Base-by-base conservation (phyloP, 2,329 filamentous ascomycete genomes). In the Nemania sp. region DNA sequence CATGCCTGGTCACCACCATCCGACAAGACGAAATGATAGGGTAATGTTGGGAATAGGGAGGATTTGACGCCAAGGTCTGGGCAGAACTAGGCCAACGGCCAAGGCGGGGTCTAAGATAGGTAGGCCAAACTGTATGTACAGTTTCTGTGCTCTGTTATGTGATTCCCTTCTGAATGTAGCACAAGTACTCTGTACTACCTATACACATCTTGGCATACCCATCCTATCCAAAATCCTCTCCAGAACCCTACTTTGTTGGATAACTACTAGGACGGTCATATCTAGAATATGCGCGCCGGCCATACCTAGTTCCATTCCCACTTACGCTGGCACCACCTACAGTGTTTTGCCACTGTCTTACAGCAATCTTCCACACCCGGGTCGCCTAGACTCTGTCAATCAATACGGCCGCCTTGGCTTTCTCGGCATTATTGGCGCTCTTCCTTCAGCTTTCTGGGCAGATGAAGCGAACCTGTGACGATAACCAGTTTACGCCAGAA, bases 391-490 rank as follows among this genome's bases (percentile, higher is more conserved):
- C 57, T 60, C n/a, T 64, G 24, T 43, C 56, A 29, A 29, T 26
- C 32, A 58, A 56, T 64, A 52, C 52, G 66, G 22, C 62, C 51
- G 62, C 43, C 62, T 68, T 65, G 66, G 66, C 61, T 41, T 53
- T 64, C 66, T 68, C 51, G 66, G 62, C 66, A 65, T 49, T 18
- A 8, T 10, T 47, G 52, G 29, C 24, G 27, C 43, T 41, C 8
- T 53, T 68, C 57, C 66, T 68, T 61, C 56, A 62, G 62, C 55
- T 62, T 26, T 54, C 66, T 65, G 45, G 66, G 66, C 66, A 58
- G 43, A 64, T 57, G 51, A 65, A 68, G 52, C 62, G 62, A 65
- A 56, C 54, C 49, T 49, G 38, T 62, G 27, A 35, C 29, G 54
- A 43, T 24, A 27, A 43, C 35, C 11, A 8, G 29, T 43, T 13